A percentile compares a stretch with the other conserved stretches of the same genome.
Conservation (phyloP, 2,329 filamentous ascomycete genomes). For the Penicillium olsonii region DNA sequence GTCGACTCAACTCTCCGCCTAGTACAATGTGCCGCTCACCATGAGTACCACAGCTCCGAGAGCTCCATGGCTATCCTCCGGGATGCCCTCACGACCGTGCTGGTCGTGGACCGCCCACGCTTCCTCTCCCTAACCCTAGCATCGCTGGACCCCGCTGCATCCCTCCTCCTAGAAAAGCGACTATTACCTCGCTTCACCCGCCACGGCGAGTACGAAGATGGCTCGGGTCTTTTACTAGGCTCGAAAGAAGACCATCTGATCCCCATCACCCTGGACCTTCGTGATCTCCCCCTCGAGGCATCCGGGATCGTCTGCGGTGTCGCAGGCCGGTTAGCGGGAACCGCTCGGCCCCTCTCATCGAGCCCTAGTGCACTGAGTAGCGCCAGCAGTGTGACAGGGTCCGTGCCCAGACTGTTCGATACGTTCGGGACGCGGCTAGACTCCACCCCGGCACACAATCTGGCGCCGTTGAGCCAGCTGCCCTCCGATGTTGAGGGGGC, state of each 20-base stretch:
- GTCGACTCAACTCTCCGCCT: conserved; percentile 70
- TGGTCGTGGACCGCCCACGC: conserved; percentile 46
- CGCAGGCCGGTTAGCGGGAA: conserved; percentile 59
- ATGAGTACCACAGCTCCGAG: conserved; percentile 43
- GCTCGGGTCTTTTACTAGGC: conserved; percentile 72
- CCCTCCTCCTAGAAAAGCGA: conserved; percentile 47
- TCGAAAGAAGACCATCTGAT: conserved; percentile 69
- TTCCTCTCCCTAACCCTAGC: conserved; percentile 52
- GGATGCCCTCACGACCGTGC: conserved; percentile 38
- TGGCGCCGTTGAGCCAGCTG: conserved; percentile 8
- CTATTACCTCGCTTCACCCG: conserved; percentile 68
- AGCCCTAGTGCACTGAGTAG: conserved; percentile 49
- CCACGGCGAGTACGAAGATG: conserved; percentile 46
- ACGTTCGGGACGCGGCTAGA: conserved; percentile 18
- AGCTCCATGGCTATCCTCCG: conserved; percentile 43
- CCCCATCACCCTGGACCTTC: conserved; percentile 86
- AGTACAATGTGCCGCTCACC: conserved; percentile 75
- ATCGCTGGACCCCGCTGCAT: conserved; percentile 47
- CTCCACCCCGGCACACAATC: conserved; percentile 1
- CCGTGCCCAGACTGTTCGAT: conserved; percentile 19
- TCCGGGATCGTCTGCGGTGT: conserved; percentile 96
- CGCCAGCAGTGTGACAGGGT: conserved; percentile 19
- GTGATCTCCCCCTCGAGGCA: conserved; percentile 77
- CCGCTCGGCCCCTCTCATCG: conserved; percentile 57
- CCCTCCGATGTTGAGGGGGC: conserved; percentile 24